phyloP scores from a whole-genome alignment of 176 grass and related monocot species.

The Oryza officinalis region DNA sequence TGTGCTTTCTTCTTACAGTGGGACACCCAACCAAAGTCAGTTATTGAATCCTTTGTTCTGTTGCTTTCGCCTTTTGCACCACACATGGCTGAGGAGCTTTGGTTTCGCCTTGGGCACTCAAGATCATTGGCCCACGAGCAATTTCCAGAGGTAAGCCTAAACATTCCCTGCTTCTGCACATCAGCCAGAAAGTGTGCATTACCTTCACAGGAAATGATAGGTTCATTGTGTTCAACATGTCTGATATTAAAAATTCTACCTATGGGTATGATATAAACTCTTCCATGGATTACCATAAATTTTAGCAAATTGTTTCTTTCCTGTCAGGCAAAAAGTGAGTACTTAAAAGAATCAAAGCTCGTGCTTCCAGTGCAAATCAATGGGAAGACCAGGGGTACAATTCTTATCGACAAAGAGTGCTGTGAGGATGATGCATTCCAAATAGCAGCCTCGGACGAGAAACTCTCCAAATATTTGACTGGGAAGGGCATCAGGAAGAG shows the following conservation, averaged over 20 bases:
- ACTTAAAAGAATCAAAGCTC: slow-evolving; percentile 75
- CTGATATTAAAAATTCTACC: background rate
- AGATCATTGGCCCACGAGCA: slow-evolving; percentile 68
- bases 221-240: background rate
- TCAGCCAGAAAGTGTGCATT: background rate
- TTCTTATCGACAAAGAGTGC: slow-evolving; percentile 72
- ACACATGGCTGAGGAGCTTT: slow-evolving; percentile 90
- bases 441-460: slow-evolving; percentile 70
- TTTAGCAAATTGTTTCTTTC: slow-evolving; percentile 23
- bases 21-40: slow-evolving; percentile 65
- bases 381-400: slow-evolving; percentile 91
- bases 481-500: slow-evolving; percentile 72
- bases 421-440: slow-evolving; percentile 74
- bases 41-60: slow-evolving; percentile 73
- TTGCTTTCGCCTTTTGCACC: slow-evolving; percentile 90
- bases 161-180: background rate
- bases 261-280: background rate
- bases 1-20: slow-evolving; percentile 57
- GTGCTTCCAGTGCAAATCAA: slow-evolving; percentile 92
- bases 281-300: background rate
- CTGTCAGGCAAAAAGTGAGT: slow-evolving; percentile 75
- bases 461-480: slow-evolving; percentile 80
- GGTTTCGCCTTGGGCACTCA: slow-evolving; percentile 81
- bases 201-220: background rate
- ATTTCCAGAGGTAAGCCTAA: slow-evolving; percentile 80